A percentile compares a stretch with the other conserved stretches of the same genome.
phyloP scores from a whole-genome alignment of 768 basidiomycete species.

The Termitomyces sp. region DNA sequence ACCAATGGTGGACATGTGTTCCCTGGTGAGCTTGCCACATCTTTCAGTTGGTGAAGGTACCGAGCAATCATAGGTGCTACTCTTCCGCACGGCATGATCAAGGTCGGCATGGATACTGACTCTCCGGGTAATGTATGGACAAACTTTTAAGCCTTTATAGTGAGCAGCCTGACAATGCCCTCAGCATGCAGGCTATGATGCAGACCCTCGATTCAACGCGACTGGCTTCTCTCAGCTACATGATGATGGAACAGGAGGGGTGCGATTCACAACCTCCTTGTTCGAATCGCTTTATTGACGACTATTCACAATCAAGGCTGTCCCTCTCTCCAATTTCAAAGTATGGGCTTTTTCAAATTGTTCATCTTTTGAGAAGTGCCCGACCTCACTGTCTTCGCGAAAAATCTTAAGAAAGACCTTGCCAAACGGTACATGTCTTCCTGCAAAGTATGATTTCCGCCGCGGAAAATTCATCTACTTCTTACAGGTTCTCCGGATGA shows the following conservation, averaged over 20 bases:
- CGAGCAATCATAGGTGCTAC: conserved; percentile 40
- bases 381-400: conserved; percentile 38
- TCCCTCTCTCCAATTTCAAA: conserved; percentile 59
- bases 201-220: conserved; percentile 32
- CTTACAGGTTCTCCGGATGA: conserved; percentile 50
- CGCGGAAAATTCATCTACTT: neutral
- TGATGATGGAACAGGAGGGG: conserved; percentile 58
- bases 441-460: neutral
- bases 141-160: neutral
- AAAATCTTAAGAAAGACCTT: conserved; percentile 44
- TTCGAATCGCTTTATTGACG: neutral
- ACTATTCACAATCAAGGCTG: conserved; percentile 23
- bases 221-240: conserved; percentile 63
- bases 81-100: conserved; percentile 65
- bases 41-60: neutral
- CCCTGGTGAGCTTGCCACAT: conserved; percentile 36
- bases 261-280: conserved; percentile 18
- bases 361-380: conserved; percentile 46
- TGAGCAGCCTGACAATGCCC: neutral
- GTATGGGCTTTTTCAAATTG: conserved; percentile 50
- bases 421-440: conserved; percentile 33
- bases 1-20: conserved; percentile 62
- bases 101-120: conserved; percentile 63
- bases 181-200: conserved; percentile 46
- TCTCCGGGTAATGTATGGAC: conserved; percentile 49